phyloP scores from a whole-genome alignment of 257 asterid species.

The Solanum microdontum region DNA sequence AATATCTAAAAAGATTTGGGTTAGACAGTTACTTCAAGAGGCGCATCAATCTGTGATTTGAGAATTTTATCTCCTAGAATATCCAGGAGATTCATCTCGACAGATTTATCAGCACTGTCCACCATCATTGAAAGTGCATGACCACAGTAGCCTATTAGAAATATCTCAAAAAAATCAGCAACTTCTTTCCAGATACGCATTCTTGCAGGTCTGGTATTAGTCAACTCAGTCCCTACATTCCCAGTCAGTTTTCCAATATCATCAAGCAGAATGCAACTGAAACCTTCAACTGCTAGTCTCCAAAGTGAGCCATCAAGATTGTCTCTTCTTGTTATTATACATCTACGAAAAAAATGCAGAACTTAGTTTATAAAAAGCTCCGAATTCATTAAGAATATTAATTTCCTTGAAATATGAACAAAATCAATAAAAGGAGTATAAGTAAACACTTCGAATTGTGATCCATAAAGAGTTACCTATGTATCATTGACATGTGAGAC shows the following conservation, averaged over 20 bases:
- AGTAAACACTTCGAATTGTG: background rate
- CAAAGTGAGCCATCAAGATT: constrained; percentile 89
- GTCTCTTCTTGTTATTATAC: constrained; percentile 96
- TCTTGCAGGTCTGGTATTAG: constrained; percentile 46
- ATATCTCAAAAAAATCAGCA: constrained; percentile 83
- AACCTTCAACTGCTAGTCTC: constrained; percentile 88
- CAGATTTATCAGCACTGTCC: constrained; percentile 57
- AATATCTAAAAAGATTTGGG: constrained; percentile 3
- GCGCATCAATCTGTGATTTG: constrained; percentile 51
- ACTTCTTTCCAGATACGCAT: constrained; percentile 85
- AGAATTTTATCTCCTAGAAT: constrained; percentile 75
- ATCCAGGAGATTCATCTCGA: constrained; percentile 69
- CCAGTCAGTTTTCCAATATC: constrained; percentile 37
- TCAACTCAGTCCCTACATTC: constrained; percentile 18
- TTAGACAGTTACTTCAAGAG: constrained; percentile 58
- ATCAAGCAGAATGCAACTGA: constrained; percentile 56
- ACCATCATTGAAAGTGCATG: constrained; percentile 60
- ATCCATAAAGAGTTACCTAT: background rate
- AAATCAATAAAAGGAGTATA: background rate
- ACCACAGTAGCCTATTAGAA: constrained; percentile 91
- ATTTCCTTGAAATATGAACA: background rate
- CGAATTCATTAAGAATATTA: background rate
- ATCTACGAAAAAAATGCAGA: constrained; percentile 35
- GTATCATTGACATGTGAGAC: background rate
- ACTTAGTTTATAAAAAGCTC: background rate